These are phyloP conservation scores for Dorcoceras hygrometricum DNA, from an alignment of 257 asterid species.

Conservation along the genomic window DNA sequence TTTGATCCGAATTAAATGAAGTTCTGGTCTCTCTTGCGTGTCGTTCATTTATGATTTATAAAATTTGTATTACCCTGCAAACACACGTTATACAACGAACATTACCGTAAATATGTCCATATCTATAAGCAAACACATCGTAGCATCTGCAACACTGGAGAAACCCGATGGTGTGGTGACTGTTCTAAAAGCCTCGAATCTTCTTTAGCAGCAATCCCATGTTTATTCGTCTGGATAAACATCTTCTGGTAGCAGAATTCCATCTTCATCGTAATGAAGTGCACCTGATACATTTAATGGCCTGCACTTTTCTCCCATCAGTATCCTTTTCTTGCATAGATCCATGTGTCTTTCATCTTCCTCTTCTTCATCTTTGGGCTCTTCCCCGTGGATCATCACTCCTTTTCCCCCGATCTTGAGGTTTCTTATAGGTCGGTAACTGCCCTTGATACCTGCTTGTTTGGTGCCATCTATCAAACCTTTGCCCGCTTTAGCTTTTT, in stretches of 20 bases:
- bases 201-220: not conserved
- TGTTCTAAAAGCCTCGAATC: no score
- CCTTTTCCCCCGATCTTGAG: not conserved
- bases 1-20: no score
- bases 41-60: not conserved
- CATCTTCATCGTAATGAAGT: slow-evolving; percentile 55
- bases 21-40: no score
- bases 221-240: slow-evolving; percentile 15
- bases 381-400: not conserved
- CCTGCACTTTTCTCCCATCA: slow-evolving; percentile 67
- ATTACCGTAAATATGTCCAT: not conserved
- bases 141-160: no score
- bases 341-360: slow-evolving; percentile 25
- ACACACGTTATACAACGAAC: not conserved
- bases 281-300: slow-evolving; percentile 49
- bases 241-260: slow-evolving; percentile 52
- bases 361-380: slow-evolving; percentile 10
- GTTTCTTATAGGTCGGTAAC: not conserved
- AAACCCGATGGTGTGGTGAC: no score
- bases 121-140: no score
- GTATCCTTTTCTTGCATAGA: slow-evolving; percentile 70
- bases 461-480: slow-evolving; percentile 2
- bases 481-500: slow-evolving; percentile 4
- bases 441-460: not conserved
- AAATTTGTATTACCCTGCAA: no score